Percentiles rank a stretch among this genome's conserved stretches.
Evolutionary conservation across 2,329 filamentous ascomycete genomes (phyloP).

Genomic region (Apiospora sp.): DNA sequence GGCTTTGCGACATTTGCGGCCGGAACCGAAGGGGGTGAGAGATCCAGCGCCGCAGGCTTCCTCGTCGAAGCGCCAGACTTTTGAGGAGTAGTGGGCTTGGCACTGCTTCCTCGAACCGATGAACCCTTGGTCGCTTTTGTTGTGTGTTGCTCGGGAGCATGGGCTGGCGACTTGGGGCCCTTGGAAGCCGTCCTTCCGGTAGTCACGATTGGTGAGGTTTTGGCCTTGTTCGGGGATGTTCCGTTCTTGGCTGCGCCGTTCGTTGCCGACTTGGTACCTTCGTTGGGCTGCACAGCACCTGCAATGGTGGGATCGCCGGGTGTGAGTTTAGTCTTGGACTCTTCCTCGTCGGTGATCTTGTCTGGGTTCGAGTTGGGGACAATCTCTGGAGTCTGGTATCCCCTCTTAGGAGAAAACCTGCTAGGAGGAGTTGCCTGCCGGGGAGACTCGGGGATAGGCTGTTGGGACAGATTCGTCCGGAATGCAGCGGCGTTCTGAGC

Average conservation of each 20-base stretch:
- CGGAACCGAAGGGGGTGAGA: slow-evolving; percentile 46
- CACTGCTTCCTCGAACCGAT: slow-evolving; percentile 47
- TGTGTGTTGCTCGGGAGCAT: slow-evolving; percentile 47
- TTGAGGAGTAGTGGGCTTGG: slow-evolving; percentile 43
- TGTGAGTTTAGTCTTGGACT: slow-evolving; percentile 42
- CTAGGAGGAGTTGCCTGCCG: slow-evolving; percentile 33
- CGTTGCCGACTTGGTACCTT: slow-evolving; percentile 30
- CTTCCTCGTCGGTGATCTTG: slow-evolving; percentile 50
- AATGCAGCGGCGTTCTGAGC: slow-evolving; percentile 39
- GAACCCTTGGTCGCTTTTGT: slow-evolving; percentile 42
- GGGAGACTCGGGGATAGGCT: slow-evolving; percentile 54
- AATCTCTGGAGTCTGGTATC: slow-evolving; percentile 34
- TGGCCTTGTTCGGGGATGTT: slow-evolving; percentile 29
- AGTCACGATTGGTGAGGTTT: slow-evolving; percentile 33
- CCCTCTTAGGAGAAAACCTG: slow-evolving; percentile 35
- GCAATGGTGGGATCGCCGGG: slow-evolving; percentile 42
- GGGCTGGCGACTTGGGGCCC: slow-evolving; percentile 49
- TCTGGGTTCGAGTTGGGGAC: slow-evolving; percentile 49
- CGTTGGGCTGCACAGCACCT: slow-evolving; percentile 27
- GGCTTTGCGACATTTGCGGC: slow-evolving; percentile 58
- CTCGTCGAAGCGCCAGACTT: slow-evolving; percentile 44
- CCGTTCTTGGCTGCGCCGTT: not conserved
- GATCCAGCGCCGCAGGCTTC: slow-evolving; percentile 53
- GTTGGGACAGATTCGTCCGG: slow-evolving; percentile 46
- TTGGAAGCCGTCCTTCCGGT: slow-evolving; percentile 45